Evolutionary conservation across 2,329 filamentous ascomycete genomes (phyloP).

Genomic region (Lomentospora prolificans): DNA sequence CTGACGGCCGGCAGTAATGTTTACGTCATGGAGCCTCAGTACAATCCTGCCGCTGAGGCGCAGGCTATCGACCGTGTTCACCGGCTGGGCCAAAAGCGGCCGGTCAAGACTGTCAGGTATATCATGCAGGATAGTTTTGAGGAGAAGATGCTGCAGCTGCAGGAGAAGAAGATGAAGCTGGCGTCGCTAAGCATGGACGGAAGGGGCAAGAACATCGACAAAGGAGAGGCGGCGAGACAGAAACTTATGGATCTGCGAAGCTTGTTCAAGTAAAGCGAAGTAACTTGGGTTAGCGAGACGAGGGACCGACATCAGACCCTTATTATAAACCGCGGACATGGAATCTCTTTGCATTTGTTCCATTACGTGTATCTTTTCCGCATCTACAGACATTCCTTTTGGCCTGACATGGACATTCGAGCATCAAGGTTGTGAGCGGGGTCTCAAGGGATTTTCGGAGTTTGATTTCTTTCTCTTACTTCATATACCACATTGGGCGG

Average conservation of each 20-base stretch:
- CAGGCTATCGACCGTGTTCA: conserved; percentile 93
- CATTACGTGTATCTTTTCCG: too few relatives aligned
- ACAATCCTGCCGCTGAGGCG: conserved; percentile 89
- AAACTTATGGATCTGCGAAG: conserved; percentile 49
- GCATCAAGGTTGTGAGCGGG: too few relatives aligned
- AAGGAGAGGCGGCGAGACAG: conserved; percentile 47
- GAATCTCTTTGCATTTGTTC: too few relatives aligned
- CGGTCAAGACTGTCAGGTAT: conserved; percentile 77
- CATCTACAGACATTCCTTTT: too few relatives aligned
- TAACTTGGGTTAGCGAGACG: too few relatives aligned
- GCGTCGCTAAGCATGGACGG: conserved; percentile 79
- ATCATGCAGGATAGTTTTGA: conserved; percentile 90
- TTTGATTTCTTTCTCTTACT: too few relatives aligned
- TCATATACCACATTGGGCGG: too few relatives aligned
- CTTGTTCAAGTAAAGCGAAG: conserved; percentile 39
- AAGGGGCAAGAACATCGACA: conserved; percentile 41
- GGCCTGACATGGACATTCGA: too few relatives aligned
- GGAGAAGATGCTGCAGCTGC: conserved; percentile 82
- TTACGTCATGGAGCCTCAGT: conserved; percentile 97
- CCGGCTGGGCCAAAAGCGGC: conserved; percentile 79
- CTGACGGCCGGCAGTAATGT: conserved; percentile 77
- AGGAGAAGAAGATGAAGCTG: conserved; percentile 85
- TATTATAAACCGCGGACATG: too few relatives aligned
- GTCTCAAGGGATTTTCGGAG: too few relatives aligned
- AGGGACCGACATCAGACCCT: too few relatives aligned